Evolutionary conservation across 2,329 filamentous ascomycete genomes (phyloP), one percentile per base, ranked within the genome.

Genomic region (Phialocephala subalpina): DNA sequence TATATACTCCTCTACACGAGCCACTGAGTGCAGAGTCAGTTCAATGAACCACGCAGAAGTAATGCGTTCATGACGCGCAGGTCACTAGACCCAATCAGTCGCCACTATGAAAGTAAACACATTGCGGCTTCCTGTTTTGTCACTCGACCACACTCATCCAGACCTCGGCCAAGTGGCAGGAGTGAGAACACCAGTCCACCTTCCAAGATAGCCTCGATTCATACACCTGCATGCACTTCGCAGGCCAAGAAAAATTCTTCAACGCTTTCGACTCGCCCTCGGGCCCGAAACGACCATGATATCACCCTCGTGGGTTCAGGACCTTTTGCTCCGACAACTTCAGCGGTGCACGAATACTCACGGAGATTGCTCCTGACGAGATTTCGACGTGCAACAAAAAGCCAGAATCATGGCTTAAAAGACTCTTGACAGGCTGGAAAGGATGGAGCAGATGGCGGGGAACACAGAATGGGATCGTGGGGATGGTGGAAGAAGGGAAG

Each of bases 311-410:
- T 16, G n/a, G 16, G 3, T 40, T 40, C 18, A 40, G 36, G 36
- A 40, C 11, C 14, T 2, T 42, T 18, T 42, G 16, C 14, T 42
- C 40, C 40, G 40, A 16, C 29, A 42, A n/a, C 40, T 18, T 42
- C 40, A 42, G 40, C 40, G 14, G n/a, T n/a, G 18, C 40, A 6
- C 40, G 16, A 18, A 18, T 33, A 5, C n/a, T 42, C 14, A 42
- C 16, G 56, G 56, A 58, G 56, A 33, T 58, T 20, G 20, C 56
- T 58, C 56, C 56, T 58, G 33, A 9, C 35, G 56, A 40, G 2
- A 22, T 8, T 58, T 38, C 56, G 56, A 58, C 56, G 22, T 38
- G 56, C 56, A 58, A 58, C 56, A 58, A 27, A 42, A 42, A 29
- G 7, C 6, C n/a, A 35, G 29, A 20, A 33, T 20, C 20, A 42